Evolutionary conservation across 2,329 filamentous ascomycete genomes (phyloP).

Genomic region (Beauveria bassiana): DNA sequence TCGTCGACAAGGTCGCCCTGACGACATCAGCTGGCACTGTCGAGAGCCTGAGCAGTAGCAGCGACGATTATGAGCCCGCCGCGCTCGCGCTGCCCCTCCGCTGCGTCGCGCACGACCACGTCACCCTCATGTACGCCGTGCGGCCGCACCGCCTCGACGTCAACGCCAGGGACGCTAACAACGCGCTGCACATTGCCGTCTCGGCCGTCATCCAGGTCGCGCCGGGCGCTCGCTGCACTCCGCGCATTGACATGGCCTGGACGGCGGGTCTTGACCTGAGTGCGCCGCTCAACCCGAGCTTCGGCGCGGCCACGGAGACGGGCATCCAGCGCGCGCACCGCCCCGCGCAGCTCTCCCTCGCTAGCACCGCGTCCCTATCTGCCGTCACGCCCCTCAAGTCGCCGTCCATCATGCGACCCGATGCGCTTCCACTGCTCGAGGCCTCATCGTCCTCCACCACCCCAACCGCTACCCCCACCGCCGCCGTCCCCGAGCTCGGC

Average conservation of each 20-base stretch:
- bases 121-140: conserved; percentile 27
- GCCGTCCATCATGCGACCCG: conserved; percentile 49
- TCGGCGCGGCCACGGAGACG: conserved; percentile 44
- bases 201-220: conserved; percentile 49
- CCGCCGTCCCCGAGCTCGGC: conserved; percentile 54
- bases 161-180: conserved; percentile 37
- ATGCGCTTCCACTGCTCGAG: conserved; percentile 52
- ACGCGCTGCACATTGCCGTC: conserved; percentile 52
- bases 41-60: conserved; percentile 37
- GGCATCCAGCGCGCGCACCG: conserved; percentile 53
- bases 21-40: conserved; percentile 50
- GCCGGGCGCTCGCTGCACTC: conserved; percentile 46
- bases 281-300: conserved; percentile 54
- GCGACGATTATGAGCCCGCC: conserved; percentile 25
- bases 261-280: conserved; percentile 63
- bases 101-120: conserved; percentile 65
- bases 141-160: conserved; percentile 39
- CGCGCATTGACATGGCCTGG: conserved; percentile 59
- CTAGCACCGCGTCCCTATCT: conserved; percentile 36
- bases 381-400: conserved; percentile 48
- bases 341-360: conserved; percentile 56
- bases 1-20: conserved; percentile 51
- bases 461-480: conserved; percentile 25
- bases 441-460: conserved; percentile 26
- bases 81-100: conserved; percentile 46